Conservation (phyloP, 257 asterid species). For the Przewalskia tangutica region DNA sequence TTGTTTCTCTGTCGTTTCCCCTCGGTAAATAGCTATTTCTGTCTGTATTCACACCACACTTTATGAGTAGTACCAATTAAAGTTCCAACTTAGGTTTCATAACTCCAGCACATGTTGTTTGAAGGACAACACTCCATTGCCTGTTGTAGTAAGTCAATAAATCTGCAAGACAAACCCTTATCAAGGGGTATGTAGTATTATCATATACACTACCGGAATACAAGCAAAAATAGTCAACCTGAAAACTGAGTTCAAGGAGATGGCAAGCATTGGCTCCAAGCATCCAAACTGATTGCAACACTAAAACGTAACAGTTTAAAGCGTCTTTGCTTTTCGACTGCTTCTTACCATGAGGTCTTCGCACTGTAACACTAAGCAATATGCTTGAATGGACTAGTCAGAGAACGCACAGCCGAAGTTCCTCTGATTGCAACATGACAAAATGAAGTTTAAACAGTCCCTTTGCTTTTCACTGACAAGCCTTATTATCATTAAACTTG, state of each 20-base stretch:
- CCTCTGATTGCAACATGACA: background rate
- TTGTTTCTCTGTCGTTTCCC: background rate
- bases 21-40: background rate
- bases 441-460: background rate
- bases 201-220: background rate
- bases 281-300: background rate
- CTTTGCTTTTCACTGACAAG: background rate
- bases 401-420: background rate
- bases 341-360: background rate
- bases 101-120: background rate
- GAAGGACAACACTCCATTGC: background rate
- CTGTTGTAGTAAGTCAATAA: background rate
- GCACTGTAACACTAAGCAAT: background rate
- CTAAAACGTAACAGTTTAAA: background rate
- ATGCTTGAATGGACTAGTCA: background rate
- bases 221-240: background rate
- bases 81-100: background rate
- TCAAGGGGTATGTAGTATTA: background rate
- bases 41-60: background rate
- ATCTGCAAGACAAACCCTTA: background rate
- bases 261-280: background rate
- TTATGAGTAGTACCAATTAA: background rate
- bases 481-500: background rate
- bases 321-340: background rate
- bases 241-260: background rate